Percentiles rank a stretch among this genome's conserved stretches.
These are phyloP conservation scores for Debaryomyces sp. DNA, from an alignment of 1,139 yeast genomes.

Conservation along the genomic window DNA sequence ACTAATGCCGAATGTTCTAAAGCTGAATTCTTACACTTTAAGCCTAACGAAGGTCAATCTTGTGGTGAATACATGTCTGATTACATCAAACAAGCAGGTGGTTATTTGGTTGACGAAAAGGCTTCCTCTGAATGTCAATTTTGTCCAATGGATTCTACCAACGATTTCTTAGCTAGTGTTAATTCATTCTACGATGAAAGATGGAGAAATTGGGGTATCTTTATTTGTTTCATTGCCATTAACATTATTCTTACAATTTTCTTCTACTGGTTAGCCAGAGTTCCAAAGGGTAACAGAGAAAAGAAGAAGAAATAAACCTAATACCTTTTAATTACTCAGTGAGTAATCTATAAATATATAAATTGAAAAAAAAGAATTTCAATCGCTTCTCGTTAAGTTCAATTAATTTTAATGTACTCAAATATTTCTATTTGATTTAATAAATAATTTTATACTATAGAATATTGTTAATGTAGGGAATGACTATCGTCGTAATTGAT, in stretches of 20 bases:
- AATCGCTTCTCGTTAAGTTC: not conserved
- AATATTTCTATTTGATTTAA: not conserved
- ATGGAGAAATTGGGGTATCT: conserved; percentile 75
- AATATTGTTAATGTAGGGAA: not conserved
- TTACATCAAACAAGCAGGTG: conserved; percentile 51
- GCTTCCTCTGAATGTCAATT: conserved; percentile 52
- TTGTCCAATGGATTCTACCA: conserved; percentile 54
- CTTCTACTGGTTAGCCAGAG: conserved; percentile 79
- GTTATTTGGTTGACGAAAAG: conserved; percentile 46
- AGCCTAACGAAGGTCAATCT: conserved; percentile 50
- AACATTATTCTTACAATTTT: conserved; percentile 54
- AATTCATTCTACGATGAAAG: conserved; percentile 47
- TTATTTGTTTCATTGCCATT: conserved; percentile 48
- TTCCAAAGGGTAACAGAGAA: conserved; percentile 51
- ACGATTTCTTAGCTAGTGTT: conserved; percentile 49
- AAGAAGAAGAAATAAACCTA: conserved; percentile 18
- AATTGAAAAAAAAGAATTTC: not conserved
- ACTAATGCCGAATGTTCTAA: conserved; percentile 28
- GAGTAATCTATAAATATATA: not conserved
- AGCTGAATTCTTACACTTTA: conserved; percentile 27
- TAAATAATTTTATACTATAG: not conserved
- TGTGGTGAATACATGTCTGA: conserved; percentile 55
- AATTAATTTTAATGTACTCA: not conserved
- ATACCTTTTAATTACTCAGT: not conserved
- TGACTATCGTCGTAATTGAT: not conserved